Evolutionary conservation across 1,284 basidiomycete genomes (phyloP).

Genomic region (Microbotryomycetes sp.): DNA sequence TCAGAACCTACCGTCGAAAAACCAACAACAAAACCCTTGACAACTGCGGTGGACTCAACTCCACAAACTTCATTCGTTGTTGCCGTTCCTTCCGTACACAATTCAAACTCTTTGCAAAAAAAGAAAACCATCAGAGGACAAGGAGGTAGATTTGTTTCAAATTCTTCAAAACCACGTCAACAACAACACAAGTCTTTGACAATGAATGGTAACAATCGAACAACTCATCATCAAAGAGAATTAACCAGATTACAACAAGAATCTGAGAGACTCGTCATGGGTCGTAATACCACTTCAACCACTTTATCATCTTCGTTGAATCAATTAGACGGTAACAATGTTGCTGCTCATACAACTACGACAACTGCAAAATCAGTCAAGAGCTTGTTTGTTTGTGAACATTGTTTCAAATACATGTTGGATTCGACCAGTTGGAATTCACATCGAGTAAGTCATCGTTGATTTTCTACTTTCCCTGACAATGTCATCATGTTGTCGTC

Average conservation of each 20-base stretch:
- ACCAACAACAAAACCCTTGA: background rate
- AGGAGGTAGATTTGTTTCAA: slow-evolving; percentile 23
- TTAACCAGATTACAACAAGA: too few species aligned
- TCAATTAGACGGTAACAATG: too few species aligned
- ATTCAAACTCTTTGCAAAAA: too few species aligned
- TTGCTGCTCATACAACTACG: background rate
- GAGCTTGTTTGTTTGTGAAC: slow-evolving; percentile 72
- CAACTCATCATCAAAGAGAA: too few species aligned
- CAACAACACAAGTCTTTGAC: too few species aligned
- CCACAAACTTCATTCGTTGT: background rate
- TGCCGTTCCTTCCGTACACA: background rate
- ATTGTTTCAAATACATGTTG: slow-evolving; percentile 95
- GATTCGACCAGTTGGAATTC: slow-evolving; percentile 63
- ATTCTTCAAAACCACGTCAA: too few species aligned
- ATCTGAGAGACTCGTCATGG: too few species aligned
- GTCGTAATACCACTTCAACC: too few species aligned
- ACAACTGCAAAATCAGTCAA: slow-evolving; percentile 4
- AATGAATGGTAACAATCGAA: too few species aligned
- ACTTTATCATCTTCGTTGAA: too few species aligned
- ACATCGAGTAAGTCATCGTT: slow-evolving; percentile 57
- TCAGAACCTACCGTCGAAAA: background rate
- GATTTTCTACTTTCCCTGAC: background rate
- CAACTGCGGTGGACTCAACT: too few species aligned
- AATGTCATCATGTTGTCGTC: background rate
- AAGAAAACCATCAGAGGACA: too few species aligned